Evolutionary conservation across 1,284 basidiomycete species (phyloP), one percentile per base, ranked within the genome.

Genomic region (Tremellales sp.): DNA sequence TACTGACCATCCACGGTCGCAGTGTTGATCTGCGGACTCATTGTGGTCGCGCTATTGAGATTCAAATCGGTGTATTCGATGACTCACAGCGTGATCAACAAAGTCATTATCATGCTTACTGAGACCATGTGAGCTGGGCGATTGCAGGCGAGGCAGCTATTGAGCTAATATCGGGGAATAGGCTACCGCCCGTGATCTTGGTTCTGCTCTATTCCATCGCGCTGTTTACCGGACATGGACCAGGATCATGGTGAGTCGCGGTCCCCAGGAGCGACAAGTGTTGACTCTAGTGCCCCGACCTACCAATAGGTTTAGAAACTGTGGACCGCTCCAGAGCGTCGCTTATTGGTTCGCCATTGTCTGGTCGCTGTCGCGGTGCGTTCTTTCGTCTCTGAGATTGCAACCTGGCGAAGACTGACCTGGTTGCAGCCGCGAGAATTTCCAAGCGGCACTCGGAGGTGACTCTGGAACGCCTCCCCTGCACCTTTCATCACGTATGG

Each of bases 311-410:
- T 41, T 47, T 19, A 22, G 45, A 13, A 34, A 34, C 19, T 34
- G 31, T 14, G 38, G 31, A 26, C 13, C 45, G 8, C 25, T 47
- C 21, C 45, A 47, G 21, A 32, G 35, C 19, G 31, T 47, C 7
- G 40, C 41, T 29, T 47, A 47, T 33, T 47, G 45, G 45, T 41
- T 41, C 32, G 45, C 45, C n/a, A 40, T 47, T 14, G 39, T 47
- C 5, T 47, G 28, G 39, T 29, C 39, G 10, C 31, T 47, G n/a
- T 25, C 24, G 5, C 26, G 24, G 45, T 47, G 19, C 26, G 45
- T 40, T n/a, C n/a, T n/a, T n/a, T n/a, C n/a, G n/a, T n/a, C n/a
- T n/a, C n/a, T n/a, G n/a, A n/a, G n/a, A n/a, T n/a, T n/a, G n/a
- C n/a, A n/a, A n/a, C n/a, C n/a, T n/a, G n/a, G n/a, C n/a, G n/a